Evolutionary conservation across 495 filamentous ascomycete species (phyloP), one percentile per base, ranked within the genome.

Genomic region (Hypoxylon rickii): DNA sequence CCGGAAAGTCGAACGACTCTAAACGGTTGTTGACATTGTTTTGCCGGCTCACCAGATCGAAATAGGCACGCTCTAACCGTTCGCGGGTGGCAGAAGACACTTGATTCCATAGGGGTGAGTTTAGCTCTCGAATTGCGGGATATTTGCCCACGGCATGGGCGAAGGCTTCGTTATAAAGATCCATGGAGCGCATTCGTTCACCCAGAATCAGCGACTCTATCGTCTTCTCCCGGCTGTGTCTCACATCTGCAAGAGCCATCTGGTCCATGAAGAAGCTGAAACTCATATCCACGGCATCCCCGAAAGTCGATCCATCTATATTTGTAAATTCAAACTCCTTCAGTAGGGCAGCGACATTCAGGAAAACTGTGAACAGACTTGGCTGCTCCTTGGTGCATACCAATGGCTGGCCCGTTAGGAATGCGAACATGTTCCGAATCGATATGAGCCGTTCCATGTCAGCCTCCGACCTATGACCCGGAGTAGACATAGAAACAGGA

Each of bases 81-180:
- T 89, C 88, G 31, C 84, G 83, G 0, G 92, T 96, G 40, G 79
- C 77, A 3, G 77, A 69, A 22, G 84, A 86, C 37, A 98, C 85
- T 34, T 88, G 72, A 15, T 77, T 70, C 58, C 81, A 89, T 32
- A 92, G 83, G 0, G 86, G 82, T 56, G 83, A 87, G 16, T 83
- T 79, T 31, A 92, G 70, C 17, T 83, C 79, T 36, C 83, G 77
- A 33, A 97, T 73, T 32, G 85, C 83, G 7, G 89, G 85, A 63
- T 92, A 88, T 68, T 94, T 94, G 19, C 94, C 94, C 11, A 89
- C 91, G n/a, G 86, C 90, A 70, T 98, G 94, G 7, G 92, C 79
- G 62, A 96, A 98, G 4, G 87, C 92, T 65, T 97, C 92, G 51
- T 89, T 87, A 64, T 94, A 98, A 8, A 98, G 80, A 12, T 82